These are phyloP conservation scores for Boletus eberwhitei DNA, from an alignment of 768 basidiomycete species.

Conservation along the genomic window DNA sequence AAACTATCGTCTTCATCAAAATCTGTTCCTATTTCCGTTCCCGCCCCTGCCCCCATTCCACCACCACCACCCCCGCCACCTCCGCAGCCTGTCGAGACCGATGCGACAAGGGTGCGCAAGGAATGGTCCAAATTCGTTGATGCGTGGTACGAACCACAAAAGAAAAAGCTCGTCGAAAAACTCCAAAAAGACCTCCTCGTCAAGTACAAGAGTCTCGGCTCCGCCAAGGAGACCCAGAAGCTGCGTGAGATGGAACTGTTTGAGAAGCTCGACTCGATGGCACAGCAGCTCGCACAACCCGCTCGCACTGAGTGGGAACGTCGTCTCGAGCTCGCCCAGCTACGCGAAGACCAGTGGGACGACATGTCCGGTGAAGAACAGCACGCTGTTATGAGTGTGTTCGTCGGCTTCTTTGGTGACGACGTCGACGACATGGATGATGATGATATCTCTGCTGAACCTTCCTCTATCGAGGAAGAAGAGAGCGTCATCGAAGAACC, in stretches of 20 bases:
- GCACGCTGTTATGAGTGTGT: conserved; percentile 29
- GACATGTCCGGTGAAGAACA: conserved; percentile 33
- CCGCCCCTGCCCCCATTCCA: not conserved
- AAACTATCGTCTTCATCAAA: conserved; percentile 14
- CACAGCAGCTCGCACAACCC: conserved; percentile 25
- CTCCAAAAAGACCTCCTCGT: conserved; percentile 28
- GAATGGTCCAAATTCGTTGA: conserved; percentile 30
- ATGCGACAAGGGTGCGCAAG: conserved; percentile 27
- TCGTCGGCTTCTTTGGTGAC: conserved; percentile 28
- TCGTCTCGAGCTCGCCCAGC: conserved; percentile 28
- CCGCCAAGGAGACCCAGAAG: conserved; percentile 26
- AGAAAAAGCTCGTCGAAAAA: conserved; percentile 29
- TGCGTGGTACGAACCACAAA: conserved; percentile 31
- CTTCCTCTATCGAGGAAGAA: conserved; percentile 19
- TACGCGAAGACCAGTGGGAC: conserved; percentile 30
- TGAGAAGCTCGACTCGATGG: conserved; percentile 21
- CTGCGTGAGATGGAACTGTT: conserved; percentile 29
- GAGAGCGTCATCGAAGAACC: conserved; percentile 19
- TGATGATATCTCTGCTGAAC: not conserved
- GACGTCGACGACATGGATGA: conserved; percentile 25
- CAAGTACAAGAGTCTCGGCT: conserved; percentile 30
- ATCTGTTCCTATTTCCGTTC: conserved; percentile 2
- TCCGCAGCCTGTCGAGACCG: conserved; percentile 16
- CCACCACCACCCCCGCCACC: conserved; percentile 15
- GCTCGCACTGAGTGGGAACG: conserved; percentile 34